Conservation (phyloP, 2,329 filamentous ascomycete genomes). For the Akanthomyces lecanii region DNA sequence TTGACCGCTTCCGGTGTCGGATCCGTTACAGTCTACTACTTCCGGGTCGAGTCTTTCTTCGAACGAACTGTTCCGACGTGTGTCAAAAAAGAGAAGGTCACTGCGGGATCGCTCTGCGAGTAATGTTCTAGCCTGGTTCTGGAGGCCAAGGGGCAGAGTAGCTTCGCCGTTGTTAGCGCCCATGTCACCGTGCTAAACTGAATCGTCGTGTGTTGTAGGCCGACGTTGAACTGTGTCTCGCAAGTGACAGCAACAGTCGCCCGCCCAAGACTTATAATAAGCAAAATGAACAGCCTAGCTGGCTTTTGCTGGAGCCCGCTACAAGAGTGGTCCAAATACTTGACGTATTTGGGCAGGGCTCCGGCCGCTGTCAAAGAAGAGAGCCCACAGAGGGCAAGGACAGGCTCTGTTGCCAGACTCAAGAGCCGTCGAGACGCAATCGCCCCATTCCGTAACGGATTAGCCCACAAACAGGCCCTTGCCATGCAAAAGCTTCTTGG, state of each 20-base stretch:
- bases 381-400: no score
- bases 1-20: constrained; percentile 10
- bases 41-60: background rate
- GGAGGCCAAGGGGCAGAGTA: background rate
- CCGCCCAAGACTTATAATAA: background rate
- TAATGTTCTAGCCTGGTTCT: constrained; percentile 10
- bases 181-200: background rate
- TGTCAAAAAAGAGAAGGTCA: no score
- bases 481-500: no score
- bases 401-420: no score
- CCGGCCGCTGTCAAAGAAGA: no score
- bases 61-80: background rate
- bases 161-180: constrained; percentile 1
- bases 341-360: no score
- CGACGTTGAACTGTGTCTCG: background rate
- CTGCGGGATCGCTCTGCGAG: background rate
- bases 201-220: background rate
- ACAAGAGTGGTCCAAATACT: no score
- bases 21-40: constrained; percentile 13
- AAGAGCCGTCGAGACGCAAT: no score
- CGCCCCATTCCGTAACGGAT: no score
- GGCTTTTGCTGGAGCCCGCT: background rate
- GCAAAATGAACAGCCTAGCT: background rate
- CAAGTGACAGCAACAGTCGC: background rate
- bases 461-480: no score